A percentile compares a stretch with the other conserved stretches of the same genome.
Conservation (phyloP, 208 protist species). For the Angomonas desouzai region DNA sequence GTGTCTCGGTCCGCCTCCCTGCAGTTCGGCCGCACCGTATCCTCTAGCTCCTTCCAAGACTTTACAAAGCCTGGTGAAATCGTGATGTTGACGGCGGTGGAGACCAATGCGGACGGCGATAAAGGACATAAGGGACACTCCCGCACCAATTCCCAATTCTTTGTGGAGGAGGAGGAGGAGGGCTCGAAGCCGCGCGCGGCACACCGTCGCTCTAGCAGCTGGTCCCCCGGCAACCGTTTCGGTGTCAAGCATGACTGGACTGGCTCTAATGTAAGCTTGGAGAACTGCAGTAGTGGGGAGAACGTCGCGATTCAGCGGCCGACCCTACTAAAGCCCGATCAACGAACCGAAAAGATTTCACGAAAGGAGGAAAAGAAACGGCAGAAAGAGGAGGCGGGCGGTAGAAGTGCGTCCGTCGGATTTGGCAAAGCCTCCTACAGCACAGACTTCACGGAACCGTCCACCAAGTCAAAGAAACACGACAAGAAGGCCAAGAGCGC, state of each 20-base stretch:
- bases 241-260: conserved; percentile 22
- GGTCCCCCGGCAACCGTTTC: conserved; percentile 26
- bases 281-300: background rate
- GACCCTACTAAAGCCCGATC: background rate
- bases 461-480: background rate
- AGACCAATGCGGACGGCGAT: background rate
- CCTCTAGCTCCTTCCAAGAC: conserved; percentile 20
- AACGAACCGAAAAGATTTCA: background rate
- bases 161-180: conserved; percentile 31
- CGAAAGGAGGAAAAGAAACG: background rate
- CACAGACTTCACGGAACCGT: background rate
- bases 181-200: conserved; percentile 10
- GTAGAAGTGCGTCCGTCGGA: background rate
- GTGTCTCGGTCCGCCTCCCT: background rate
- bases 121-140: background rate
- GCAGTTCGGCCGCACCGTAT: background rate
- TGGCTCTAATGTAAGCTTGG: background rate
- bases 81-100: background rate
- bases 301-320: background rate
- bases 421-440: background rate
- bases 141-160: conserved; percentile 21
- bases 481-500: background rate
- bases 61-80: conserved; percentile 26
- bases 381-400: background rate
- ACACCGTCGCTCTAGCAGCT: conserved; percentile 23